phyloP scores from a whole-genome alignment of 78 protist genomes.

The Bigelowiella natans region DNA sequence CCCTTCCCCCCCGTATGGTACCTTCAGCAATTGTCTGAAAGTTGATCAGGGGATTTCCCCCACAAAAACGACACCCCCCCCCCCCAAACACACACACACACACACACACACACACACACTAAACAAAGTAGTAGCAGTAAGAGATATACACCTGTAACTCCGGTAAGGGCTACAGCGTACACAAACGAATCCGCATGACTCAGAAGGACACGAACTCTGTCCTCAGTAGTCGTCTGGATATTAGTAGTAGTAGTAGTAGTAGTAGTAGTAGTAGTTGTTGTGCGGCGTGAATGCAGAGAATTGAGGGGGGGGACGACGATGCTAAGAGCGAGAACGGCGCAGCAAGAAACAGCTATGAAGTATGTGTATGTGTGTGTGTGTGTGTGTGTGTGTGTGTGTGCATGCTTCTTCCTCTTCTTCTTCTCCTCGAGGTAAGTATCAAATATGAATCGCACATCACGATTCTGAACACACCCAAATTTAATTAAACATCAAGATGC shows the following conservation, averaged over 20 bases:
- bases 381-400: background rate
- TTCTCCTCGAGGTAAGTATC: background rate
- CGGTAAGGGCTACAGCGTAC: slow-evolving; percentile 48
- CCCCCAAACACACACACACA: no score
- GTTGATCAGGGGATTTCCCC: no score
- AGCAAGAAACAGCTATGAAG: no score
- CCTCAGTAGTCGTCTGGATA: slow-evolving; percentile 46
- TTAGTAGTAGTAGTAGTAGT: background rate
- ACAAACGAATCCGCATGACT: slow-evolving; percentile 29
- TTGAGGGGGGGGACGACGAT: no score
- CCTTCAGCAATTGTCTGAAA: no score
- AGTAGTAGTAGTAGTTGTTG: background rate
- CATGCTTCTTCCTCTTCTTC: background rate
- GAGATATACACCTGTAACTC: slow-evolving; percentile 49
- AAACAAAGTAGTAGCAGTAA: no score
- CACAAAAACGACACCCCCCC: no score
- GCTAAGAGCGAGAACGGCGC: no score
- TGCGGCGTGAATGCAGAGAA: no score
- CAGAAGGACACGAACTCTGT: slow-evolving; percentile 27
- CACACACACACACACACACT: no score
- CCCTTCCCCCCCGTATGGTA: no score
- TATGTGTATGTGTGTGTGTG: background rate
- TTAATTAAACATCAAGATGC: background rate
- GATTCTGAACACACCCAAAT: background rate
- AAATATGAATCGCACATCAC: background rate